Base-by-base conservation (phyloP, 2,329 filamentous ascomycete genomes). In the Thelonectria olida region DNA sequence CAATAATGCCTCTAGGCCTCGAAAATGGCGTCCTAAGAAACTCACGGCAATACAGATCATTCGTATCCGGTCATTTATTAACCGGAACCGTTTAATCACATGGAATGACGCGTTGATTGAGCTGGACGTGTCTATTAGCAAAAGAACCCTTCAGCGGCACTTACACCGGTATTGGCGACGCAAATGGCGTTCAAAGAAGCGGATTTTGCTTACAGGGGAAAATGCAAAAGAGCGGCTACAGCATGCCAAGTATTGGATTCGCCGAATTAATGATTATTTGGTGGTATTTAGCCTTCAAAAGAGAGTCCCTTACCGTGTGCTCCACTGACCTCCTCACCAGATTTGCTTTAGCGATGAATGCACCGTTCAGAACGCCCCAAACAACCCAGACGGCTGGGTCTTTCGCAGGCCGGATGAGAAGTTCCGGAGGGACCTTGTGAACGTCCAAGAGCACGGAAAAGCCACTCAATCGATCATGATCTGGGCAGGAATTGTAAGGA, bases 391-490 rank as follows among this genome's bases (percentile, higher is more conserved):
- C 31, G 42, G 41, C 28, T 56, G 31, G 42, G 53, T 48, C 27
- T 56, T 56, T 27, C 53, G 53, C n/a, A 7, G n/a, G 38, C 42
- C 53, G 12, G 4, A 48, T 49, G 31, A 49, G 17, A 48, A 48
- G 42, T 39, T n/a, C 15, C n/a, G 42, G 4, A 47, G 13, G 19
- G 53, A 56, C 13, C 15, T 49, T 15, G 42, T 56, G 12, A 56
- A 56, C 19, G 10, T 23, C 17, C 13, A 28, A n/a, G 8, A 12
- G 1, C 42, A 56, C n/a, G 31, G 42, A 48, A 56, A 41, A 22
- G 17, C 53, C 17, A 28, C 27, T 41, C 28, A 48, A 13, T 48
- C 28, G 19, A 28, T 48, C n/a, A 56, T 56, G 38, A 5, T 56
- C 4, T 56, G 38, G 53, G 53, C n/a, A 39, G 42, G 53, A 13